Conservation (phyloP, 2,329 filamentous ascomycete genomes). For the Curvularia verruculosa region DNA sequence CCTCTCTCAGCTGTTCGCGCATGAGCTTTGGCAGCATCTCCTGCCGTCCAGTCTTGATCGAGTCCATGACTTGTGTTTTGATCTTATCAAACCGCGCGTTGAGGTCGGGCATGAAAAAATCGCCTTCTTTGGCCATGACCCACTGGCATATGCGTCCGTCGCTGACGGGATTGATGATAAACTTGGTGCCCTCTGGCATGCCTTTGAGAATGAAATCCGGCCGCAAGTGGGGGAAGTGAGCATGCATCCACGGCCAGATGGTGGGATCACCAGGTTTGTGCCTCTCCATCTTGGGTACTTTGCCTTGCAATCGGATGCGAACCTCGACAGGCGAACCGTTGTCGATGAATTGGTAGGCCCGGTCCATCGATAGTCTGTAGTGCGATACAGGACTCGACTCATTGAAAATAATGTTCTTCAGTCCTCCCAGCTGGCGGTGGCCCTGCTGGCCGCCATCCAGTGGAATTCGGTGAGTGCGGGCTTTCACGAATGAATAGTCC, state of each 20-base stretch:
- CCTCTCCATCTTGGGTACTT: conserved; percentile 9
- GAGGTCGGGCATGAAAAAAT: conserved; percentile 1
- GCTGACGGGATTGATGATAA: conserved; percentile 28
- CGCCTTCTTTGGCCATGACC: conserved; percentile 25
- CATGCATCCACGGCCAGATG: conserved; percentile 30
- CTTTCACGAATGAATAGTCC: conserved; percentile 20
- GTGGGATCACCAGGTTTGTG: background rate
- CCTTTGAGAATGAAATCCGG: conserved; percentile 40
- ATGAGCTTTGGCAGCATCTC: conserved; percentile 18
- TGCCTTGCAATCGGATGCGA: conserved; percentile 15
- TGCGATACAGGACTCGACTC: conserved; percentile 20
- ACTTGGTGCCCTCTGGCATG: conserved; percentile 35
- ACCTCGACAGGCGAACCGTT: conserved; percentile 33
- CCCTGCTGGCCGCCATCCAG: conserved; percentile 1
- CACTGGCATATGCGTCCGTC: conserved; percentile 34
- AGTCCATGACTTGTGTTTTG: conserved; percentile 17
- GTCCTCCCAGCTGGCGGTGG: conserved; percentile 9
- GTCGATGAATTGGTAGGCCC: conserved; percentile 34
- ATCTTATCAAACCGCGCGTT: conserved; percentile 22
- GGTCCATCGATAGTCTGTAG: conserved; percentile 22
- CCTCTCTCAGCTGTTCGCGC: conserved; percentile 8
- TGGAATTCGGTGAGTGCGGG: conserved; percentile 4
- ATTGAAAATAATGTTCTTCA: conserved; percentile 29
- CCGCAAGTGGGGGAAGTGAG: conserved; percentile 38
- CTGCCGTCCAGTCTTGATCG: conserved; percentile 16